Conservation (phyloP, 2,329 filamentous ascomycete genomes). For the Talaromyces sp. region DNA sequence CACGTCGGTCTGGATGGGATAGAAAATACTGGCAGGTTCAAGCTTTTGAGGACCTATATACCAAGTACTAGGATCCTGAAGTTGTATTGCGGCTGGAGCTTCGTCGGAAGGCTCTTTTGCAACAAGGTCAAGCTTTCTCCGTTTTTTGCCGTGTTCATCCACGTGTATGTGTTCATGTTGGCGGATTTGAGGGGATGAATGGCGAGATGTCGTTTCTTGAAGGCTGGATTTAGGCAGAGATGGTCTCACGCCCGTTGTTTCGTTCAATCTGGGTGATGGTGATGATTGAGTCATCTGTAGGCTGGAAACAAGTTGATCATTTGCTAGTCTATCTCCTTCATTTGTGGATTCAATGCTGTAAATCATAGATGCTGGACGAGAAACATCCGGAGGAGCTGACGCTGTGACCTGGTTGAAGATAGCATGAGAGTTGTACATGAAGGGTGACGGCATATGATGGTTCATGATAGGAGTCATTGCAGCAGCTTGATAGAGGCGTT, state of each 20-base stretch:
- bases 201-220: not conserved
- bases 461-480: constrained; percentile 7
- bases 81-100: not conserved
- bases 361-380: not conserved
- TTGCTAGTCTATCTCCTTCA: not conserved
- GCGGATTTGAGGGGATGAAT: constrained; percentile 9
- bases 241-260: not conserved
- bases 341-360: not conserved
- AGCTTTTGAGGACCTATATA: constrained; percentile 38
- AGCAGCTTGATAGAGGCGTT: constrained; percentile 4
- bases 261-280: constrained; percentile 4
- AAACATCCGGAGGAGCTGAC: not conserved
- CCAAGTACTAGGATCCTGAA: constrained; percentile 13
- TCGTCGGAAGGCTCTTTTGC: constrained; percentile 1
- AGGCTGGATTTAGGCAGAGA: constrained; percentile 40
- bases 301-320: not conserved
- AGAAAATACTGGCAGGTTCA: constrained; percentile 40
- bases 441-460: not conserved
- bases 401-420: not conserved
- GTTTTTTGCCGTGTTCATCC: constrained; percentile 24
- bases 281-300: constrained; percentile 1
- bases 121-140: constrained; percentile 22
- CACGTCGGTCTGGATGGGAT: constrained; percentile 24
- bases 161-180: constrained; percentile 20
- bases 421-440: not conserved